Evolutionary conservation across 257 asterid species (phyloP).

Genomic region (Cordia subcordata): DNA sequence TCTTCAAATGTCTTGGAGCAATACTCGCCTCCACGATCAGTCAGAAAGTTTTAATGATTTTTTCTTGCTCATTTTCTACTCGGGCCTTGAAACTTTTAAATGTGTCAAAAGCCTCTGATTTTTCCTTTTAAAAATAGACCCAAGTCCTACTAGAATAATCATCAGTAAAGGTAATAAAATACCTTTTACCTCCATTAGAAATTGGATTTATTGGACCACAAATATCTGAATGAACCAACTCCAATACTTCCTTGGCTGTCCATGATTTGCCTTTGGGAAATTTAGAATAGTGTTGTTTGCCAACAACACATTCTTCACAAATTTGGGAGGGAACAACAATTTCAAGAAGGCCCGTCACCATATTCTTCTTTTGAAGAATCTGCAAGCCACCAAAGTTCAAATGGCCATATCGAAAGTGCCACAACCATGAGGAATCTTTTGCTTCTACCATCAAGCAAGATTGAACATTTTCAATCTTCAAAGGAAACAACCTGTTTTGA

Average conservation of each 20-base stretch:
- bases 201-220: neutral
- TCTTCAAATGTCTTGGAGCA: neutral
- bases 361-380: neutral
- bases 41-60: neutral
- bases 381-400: neutral
- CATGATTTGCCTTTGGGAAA: constrained; percentile 1
- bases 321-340: neutral
- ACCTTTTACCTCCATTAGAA: too few relatives aligned
- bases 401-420: constrained; percentile 1
- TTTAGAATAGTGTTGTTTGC: neutral
- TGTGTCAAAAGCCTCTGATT: neutral
- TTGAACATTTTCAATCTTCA: neutral
- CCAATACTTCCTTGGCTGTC: neutral
- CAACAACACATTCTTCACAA: constrained; percentile 2
- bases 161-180: constrained; percentile 3
- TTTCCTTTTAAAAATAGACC: neutral
- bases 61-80: neutral
- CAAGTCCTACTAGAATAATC: neutral
- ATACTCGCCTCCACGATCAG: neutral
- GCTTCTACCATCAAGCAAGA: neutral
- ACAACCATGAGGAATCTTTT: constrained; percentile 1
- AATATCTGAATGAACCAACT: neutral
- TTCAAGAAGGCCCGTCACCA: neutral
- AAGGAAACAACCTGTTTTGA: neutral
- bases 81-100: neutral